phyloP scores from a whole-genome alignment of 176 grass and related monocot genomes.

The Paspalum vaginatum region DNA sequence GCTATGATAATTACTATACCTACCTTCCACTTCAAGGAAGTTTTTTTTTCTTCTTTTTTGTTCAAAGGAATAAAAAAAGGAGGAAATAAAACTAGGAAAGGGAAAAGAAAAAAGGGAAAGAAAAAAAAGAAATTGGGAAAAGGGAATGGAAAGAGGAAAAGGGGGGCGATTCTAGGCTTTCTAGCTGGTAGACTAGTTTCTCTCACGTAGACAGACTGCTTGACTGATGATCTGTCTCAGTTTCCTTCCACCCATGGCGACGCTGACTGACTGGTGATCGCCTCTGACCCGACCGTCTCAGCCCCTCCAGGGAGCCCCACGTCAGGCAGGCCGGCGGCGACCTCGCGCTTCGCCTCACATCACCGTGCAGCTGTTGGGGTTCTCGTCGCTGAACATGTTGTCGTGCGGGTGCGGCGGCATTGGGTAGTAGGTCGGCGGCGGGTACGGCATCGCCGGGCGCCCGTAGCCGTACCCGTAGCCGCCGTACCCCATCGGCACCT shows the following conservation, averaged over 20 bases:
- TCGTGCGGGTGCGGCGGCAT: constrained; percentile 46
- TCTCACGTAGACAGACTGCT: constrained; percentile 35
- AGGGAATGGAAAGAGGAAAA: not conserved
- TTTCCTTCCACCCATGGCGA: constrained; percentile 9
- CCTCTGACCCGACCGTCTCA: not conserved
- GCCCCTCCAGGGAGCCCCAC: not conserved
- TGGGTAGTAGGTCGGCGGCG: constrained; percentile 33
- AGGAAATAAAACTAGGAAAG: constrained; percentile 45
- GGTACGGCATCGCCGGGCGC: constrained; percentile 40
- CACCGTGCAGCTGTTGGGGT: constrained; percentile 65
- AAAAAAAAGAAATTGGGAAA: not conserved
- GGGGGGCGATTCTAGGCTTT: constrained; percentile 28
- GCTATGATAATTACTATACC: constrained; percentile 71
- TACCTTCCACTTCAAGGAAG: constrained; percentile 61
- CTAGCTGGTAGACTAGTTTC: constrained; percentile 43
- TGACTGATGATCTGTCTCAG: not conserved
- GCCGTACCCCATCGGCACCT: constrained; percentile 48
- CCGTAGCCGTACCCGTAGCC: constrained; percentile 6
- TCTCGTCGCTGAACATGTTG: constrained; percentile 78
- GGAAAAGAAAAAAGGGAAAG: not conserved
- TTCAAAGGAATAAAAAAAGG: constrained; percentile 41
- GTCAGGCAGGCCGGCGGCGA: not conserved
- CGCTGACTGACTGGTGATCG: constrained; percentile 6
- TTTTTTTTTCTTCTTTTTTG: constrained; percentile 19
- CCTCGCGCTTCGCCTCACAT: constrained; percentile 61